Evolutionary conservation across 2,329 filamentous ascomycete genomes (phyloP), one percentile per base, ranked within the genome.

Genomic region (Trichophyton mentagrophytes): DNA sequence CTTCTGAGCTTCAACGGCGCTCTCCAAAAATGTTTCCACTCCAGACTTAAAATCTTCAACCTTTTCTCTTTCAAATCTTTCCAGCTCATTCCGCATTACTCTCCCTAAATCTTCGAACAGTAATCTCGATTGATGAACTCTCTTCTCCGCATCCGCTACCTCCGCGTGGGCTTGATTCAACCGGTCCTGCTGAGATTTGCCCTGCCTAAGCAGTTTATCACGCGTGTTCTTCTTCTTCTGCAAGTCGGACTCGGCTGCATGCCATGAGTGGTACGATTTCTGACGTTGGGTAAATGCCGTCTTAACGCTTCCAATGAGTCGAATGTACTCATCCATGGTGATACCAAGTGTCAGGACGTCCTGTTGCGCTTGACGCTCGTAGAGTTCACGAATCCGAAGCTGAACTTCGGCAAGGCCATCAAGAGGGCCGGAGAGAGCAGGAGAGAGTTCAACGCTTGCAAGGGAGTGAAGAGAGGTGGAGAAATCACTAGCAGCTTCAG

Each of bases 21-120:
- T 91, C 78, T 99, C 93, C 67, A 99, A 75, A 75, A 96, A 99
- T 1, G 93, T 99, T 78, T 99, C 93, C 1, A 99, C 91, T 0
- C 91, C 92, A 64, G 88, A 93, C 80, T 99, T 99, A 75, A 99
- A 99, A 72, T 99, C 93, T 72, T 99, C 93, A 2, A 99, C 93
- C 79, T 99, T 99, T 76, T 99, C 93, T 68, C 83, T 84, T 77
- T 99, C 93, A 69, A 99, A 99, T 17, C 91, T 82, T 69, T 97
- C 93, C 66, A 99, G 79, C 74, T 99, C 93, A 40, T 81, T 81
- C 63, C 90, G 85, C 90, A 99, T 93, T 70, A 96, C 77, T 11
- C 90, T 82, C 13, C 93, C 93, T 91, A 99, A 97, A 70, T 99
- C 93, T 66, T 99, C 93, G 69, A 99, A 99, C 53, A 96, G 76